Base-by-base conservation (phyloP, 352 stramenopile genomes). In the Plasmopara viticola region DNA sequence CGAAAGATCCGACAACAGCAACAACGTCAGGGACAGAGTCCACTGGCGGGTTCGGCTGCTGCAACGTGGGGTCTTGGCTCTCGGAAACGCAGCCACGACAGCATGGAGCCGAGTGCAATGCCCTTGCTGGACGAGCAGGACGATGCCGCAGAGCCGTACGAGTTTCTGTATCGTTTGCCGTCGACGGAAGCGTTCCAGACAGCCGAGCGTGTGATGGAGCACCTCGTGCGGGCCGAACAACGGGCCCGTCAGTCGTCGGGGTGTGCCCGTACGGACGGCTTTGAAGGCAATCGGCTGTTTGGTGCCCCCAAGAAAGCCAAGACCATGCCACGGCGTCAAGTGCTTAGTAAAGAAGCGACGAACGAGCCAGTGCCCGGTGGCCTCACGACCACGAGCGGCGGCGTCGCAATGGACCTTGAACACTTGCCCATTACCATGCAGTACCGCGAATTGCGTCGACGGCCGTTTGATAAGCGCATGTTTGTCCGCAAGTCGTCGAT, bases 401-500 rank as follows among this genome's bases (percentile, higher is more conserved):
- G 70, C 44, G 72, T 72, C 43, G 78, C 68, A 3, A 91, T 86
- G 88, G 84, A 88, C 52, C 65, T 87, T 35, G 83, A 88, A 51
- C 86, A 94, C 39, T 42, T 86, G 57, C 90, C 74, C 9, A 89
- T 90, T 34, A 78, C 83, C 6, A 94, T 94, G 83, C 82, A 93
- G 53, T 98, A 98, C 66, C 78, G 86, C 13, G 76, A 95, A 48
- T 78, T 98, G 44, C 96, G 96, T 40, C 73, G 81, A 13, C 74
- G 94, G 4, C 89, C 87, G 6, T 94, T 97, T 50, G 79, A 90
- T 33, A 79, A 96, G 35, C 88, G 90, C 1, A 72, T 98, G 30
- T 71, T 90, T 56, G 91, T 97, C 29, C 80, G 85, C 33, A 94
- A 97, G 55, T 97, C 86, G 9, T 87, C 92, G 48, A 98, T 99